Percentiles rank a stretch among this genome's conserved stretches.
Evolutionary conservation across 75 land plant genomes (phyloP).

Genomic region (Pinus tabuliformis): DNA sequence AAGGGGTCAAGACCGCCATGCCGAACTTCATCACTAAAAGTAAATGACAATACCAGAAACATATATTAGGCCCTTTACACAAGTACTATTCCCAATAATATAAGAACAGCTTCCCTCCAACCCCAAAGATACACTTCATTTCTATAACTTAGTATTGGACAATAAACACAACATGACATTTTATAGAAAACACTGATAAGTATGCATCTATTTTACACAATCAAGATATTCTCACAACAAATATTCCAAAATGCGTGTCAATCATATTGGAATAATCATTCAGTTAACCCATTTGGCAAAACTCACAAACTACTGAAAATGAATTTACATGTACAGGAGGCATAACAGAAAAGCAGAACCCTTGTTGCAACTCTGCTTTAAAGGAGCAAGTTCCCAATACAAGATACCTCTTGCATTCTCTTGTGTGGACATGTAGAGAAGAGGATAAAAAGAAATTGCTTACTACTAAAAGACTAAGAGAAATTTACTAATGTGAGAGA

Average conservation of each 20-base stretch:
- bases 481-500: too few relatives aligned
- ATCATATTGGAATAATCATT: too few relatives aligned
- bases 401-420: too few relatives aligned
- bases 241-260: neutral
- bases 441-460: too few relatives aligned
- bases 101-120: conserved; percentile 3
- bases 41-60: neutral
- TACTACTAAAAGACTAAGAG: too few relatives aligned
- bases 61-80: conserved; percentile 2
- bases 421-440: too few relatives aligned
- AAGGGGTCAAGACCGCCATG: neutral
- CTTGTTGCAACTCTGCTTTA: too few relatives aligned
- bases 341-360: too few relatives aligned
- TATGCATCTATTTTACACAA: neutral
- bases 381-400: too few relatives aligned
- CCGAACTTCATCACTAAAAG: neutral
- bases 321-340: too few relatives aligned
- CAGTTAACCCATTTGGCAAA: too few relatives aligned
- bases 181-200: neutral
- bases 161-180: neutral
- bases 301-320: too few relatives aligned
- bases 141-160: neutral
- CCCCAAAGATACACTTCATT: neutral
- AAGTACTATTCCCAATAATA: conserved; percentile 1
- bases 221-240: neutral